Percentiles rank a stretch among this genome's conserved stretches.
These are phyloP conservation scores for Trichoderma polysporum DNA, from an alignment of 2,329 filamentous ascomycete genomes.

Conservation along the genomic window DNA sequence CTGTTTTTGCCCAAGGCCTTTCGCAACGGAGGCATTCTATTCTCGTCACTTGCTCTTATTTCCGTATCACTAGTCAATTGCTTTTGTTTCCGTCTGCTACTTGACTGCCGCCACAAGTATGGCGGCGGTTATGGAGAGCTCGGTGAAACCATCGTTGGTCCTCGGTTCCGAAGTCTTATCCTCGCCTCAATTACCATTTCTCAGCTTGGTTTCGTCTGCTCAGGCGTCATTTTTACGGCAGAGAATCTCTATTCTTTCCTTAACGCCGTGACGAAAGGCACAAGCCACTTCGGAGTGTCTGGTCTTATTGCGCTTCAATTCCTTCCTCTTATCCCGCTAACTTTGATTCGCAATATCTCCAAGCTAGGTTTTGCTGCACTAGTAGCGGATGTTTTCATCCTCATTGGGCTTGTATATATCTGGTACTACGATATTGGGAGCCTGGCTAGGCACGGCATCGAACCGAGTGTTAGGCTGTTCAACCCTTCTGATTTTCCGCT, in stretches of 20 bases:
- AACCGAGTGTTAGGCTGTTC: slow-evolving; percentile 64
- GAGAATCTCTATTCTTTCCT: slow-evolving; percentile 71
- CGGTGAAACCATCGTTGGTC: slow-evolving; percentile 64
- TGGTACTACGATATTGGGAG: slow-evolving; percentile 67
- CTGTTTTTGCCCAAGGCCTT: slow-evolving; percentile 82
- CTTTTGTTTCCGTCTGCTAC: slow-evolving; percentile 68
- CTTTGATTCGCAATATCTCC: slow-evolving; percentile 72
- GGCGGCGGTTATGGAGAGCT: slow-evolving; percentile 75
- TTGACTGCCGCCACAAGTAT: slow-evolving; percentile 63
- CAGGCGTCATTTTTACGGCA: slow-evolving; percentile 74
- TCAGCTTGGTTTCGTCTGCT: slow-evolving; percentile 75
- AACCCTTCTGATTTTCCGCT: slow-evolving; percentile 68
- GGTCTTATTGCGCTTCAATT: slow-evolving; percentile 66
- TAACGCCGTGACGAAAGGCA: slow-evolving; percentile 55
- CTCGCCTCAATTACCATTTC: slow-evolving; percentile 70
- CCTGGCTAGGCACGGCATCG: slow-evolving; percentile 56
- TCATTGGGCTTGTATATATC: slow-evolving; percentile 69
- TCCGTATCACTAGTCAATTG: slow-evolving; percentile 65
- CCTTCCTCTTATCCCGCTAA: slow-evolving; percentile 62
- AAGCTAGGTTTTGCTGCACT: slow-evolving; percentile 69
- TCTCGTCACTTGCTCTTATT: slow-evolving; percentile 68
- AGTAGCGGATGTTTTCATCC: slow-evolving; percentile 69
- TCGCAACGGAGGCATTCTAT: slow-evolving; percentile 73
- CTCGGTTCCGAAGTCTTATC: slow-evolving; percentile 62
- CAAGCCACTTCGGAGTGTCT: slow-evolving; percentile 47